Base-by-base conservation (phyloP, 2,329 filamentous ascomycete species). In the Pezicula neosporulosa region DNA sequence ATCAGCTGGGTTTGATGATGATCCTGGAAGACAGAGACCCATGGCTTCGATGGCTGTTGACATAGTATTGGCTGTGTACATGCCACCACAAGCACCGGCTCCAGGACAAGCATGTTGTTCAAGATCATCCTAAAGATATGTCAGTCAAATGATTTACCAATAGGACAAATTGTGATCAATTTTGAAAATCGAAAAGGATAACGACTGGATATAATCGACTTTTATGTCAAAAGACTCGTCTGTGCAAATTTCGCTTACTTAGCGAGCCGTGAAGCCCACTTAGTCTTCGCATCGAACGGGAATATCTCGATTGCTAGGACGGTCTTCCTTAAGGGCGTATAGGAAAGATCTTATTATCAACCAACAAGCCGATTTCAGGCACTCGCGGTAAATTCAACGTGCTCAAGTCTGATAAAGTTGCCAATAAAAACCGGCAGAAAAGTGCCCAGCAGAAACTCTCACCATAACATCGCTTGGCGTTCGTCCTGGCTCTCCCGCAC, bases 21-120 rank as follows among this genome's bases (percentile, higher is more conserved):
- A 88, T 6, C 85, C 85, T 2, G 86, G 85, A 8, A 89, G 71
- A 2, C 79, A 80, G 38, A 89, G 71, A 33, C 86, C 86, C 77
- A 89, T 86, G 3, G 83, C 83, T 68, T 89, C 86, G 52, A 89
- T 87, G 3, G 83, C 83, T 1, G 83, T 87, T 5, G 83, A 82
- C 85, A 89, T 87, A 0, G 85, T 89, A 63, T 89, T 89, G n/a
- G 86, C 86, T 0, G 86, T 89, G 65, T 85, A 89, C 86, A 89
- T 89, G 42, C 86, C 86, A 52, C 85, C 86, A 58, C 86, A 89
- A 21, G 85, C 85, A 37, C 85, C 86, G 18, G 82, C 77, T 9
- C 82, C 81, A 2, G 85, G 85, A 66, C 86, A 89, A n/a, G 85
- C 81, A 60, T 87, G 73, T 56, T 73, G 73, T 66, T 87, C 84